Base-by-base conservation (phyloP, 805 yeast species). In the Metschnikowia gruessii region DNA sequence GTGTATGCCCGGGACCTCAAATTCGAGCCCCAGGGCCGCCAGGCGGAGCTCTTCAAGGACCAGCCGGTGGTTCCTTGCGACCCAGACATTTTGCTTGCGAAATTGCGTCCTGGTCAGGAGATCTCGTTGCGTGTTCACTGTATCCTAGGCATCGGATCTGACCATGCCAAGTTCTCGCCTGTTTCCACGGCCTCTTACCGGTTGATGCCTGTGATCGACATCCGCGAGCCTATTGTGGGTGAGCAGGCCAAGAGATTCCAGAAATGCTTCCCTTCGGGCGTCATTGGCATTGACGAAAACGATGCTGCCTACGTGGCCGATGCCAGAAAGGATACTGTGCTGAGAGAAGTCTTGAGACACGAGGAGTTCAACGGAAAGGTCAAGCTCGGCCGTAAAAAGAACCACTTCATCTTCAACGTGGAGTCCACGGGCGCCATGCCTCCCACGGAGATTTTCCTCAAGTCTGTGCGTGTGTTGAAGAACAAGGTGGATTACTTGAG, bases 131-230 rank as follows among this genome's bases (percentile, higher is more conserved):
- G 90, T 61, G 95, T 86, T 47, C 96, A 90, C 69, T 94, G 97
- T 64, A 75, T 91, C 26, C 75, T 92, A 52, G 99, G 99, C 48
- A 70, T 87, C 55, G 99, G 97, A 43, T 69, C 89, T 35, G 99
- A 94, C 66, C 99, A 94, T 68, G 97, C 99, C 49, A 94, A 94
- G 68, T 94, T 88, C 65, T 89, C 97, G 7, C 99, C 99, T 4
- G 99, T 94, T 10, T 80, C 96, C 15, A 94, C 99, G 12, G 97
- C 99, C 2, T 87, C 97, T 12, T 94, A 94, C 70, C 80, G 99
- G 69, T 75, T 94, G 61, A 68, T 94, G 72, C 99, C 99, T 13
- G 84, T 81, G 21, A 91, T 91, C 57, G 82, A 85, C 52, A 89
- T 94, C 44, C 64, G 72, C 34, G 71, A 80, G 51, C 88, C 92